Evolutionary conservation across 257 asterid genomes (phyloP), one percentile per base, ranked within the genome.

Genomic region (Eucommia ulmoides): DNA sequence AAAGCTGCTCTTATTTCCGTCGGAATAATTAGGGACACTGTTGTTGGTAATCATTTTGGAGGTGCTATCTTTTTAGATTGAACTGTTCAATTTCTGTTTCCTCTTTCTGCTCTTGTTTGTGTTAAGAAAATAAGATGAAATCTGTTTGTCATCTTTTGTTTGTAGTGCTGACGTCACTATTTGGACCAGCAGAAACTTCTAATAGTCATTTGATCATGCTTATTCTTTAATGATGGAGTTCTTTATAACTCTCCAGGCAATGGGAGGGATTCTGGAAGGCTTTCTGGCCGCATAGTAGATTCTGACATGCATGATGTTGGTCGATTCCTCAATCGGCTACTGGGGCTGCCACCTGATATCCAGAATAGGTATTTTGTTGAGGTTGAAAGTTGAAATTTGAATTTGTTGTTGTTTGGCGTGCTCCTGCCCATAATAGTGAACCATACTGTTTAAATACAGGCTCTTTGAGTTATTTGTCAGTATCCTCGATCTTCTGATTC

Each of bases 251-350:
- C 48, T 53, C 21, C 60, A 91, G 98, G 93, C 59, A 80, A 61
- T 56, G 96, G 80, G 46, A 85, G 80, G 70, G 96, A 89, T 24
- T 51, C 74, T 49, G 82, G 83, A 62, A 89, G 72, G 66, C 50
- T 84, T 51, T 66, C 81, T 60, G 96, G 98, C 14, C 94, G 87
- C 24, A 75, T 91, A 66, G 78, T 72, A 61, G 98, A 91, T 65
- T 83, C 96, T 46, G 94, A 91, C 69, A 86, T 79, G 98, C 86
- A 79, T 45, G 96, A 91, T 70, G 96, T 89, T 56, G 96, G 93
- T 51, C 93, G 98, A 57, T 91, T 86, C 59, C 96, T 91, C 54
- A 91, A 91, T 73, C 73, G 95, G 55, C 93, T 91, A 65, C 74
- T 85, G 53, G 98, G 98, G 53, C 84, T 91, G 55, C 92, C 93